These are phyloP conservation scores for Centella asiatica DNA, from an alignment of 129 eudicot species.

Conservation along the genomic window DNA sequence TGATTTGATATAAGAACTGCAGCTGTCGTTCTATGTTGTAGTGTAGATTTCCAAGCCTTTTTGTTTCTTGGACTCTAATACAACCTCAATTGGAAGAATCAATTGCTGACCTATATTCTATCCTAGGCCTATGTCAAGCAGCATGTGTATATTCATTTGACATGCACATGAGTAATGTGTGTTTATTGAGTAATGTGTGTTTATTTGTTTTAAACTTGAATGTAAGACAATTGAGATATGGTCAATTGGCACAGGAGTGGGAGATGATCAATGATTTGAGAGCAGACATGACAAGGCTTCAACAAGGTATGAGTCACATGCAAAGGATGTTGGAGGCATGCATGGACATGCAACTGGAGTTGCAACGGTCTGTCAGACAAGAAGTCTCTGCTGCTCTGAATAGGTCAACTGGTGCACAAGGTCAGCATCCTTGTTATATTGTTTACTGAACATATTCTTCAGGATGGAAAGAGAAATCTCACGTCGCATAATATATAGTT, in stretches of 20 bases:
- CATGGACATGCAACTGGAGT: slow-evolving; percentile 99
- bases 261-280: slow-evolving; percentile 90
- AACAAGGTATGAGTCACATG: slow-evolving; percentile 99
- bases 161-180: too few species aligned
- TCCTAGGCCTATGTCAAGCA: too few species aligned
- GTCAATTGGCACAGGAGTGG: slow-evolving; percentile 62
- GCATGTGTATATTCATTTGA: too few species aligned
- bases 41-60: too few species aligned
- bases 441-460: background rate
- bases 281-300: slow-evolving; percentile 89
- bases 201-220: background rate
- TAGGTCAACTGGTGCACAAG: slow-evolving; percentile 75
- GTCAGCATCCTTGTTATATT: slow-evolving; percentile 8
- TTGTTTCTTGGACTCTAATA: background rate
- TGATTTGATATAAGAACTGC: too few species aligned
- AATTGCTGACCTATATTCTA: background rate
- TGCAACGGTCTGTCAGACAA: slow-evolving; percentile 94
- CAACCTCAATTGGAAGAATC: background rate
- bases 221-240: background rate
- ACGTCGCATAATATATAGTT: too few species aligned
- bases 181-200: background rate
- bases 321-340: slow-evolving; percentile 99
- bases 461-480: background rate
- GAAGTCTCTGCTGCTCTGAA: slow-evolving; percentile 99
- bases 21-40: too few species aligned